phyloP scores from a whole-genome alignment of 176 grass and related monocot species.

The Calamus simplicifolius region DNA sequence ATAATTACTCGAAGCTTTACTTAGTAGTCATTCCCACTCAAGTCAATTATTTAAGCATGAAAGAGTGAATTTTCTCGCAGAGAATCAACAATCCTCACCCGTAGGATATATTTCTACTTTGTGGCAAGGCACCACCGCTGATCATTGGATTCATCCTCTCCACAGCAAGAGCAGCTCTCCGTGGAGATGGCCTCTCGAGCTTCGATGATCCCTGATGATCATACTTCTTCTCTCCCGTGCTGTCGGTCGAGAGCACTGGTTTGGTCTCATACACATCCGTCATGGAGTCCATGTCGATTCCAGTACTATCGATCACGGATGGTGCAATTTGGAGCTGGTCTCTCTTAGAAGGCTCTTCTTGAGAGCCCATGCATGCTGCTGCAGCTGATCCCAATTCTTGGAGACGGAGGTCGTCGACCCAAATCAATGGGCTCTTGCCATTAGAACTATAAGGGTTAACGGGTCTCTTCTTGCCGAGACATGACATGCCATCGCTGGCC shows the following conservation, averaged over 20 bases:
- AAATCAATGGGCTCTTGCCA: constrained; percentile 73
- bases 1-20: no score
- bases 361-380: constrained; percentile 1
- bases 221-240: constrained; percentile 54
- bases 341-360: constrained; percentile 37
- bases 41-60: no score
- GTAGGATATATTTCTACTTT: constrained; percentile 68
- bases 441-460: constrained; percentile 31
- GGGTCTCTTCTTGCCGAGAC: constrained; percentile 48
- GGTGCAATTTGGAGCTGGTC: constrained; percentile 57
- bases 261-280: constrained; percentile 60
- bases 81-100: constrained; percentile 32
- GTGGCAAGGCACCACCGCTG: constrained; percentile 21
- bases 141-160: constrained; percentile 67
- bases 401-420: constrained; percentile 44
- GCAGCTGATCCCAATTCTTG: constrained; percentile 11
- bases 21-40: no score
- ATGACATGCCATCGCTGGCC: constrained; percentile 33
- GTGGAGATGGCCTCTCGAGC: constrained; percentile 62
- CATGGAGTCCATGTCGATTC: constrained; percentile 56
- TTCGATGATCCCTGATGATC: constrained; percentile 39
- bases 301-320: constrained; percentile 42
- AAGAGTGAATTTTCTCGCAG: neutral
- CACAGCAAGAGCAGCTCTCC: constrained; percentile 47
- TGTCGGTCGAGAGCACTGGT: constrained; percentile 57